Conservation (phyloP, 2,329 filamentous ascomycete species). For the Blumeria hordei region DNA sequence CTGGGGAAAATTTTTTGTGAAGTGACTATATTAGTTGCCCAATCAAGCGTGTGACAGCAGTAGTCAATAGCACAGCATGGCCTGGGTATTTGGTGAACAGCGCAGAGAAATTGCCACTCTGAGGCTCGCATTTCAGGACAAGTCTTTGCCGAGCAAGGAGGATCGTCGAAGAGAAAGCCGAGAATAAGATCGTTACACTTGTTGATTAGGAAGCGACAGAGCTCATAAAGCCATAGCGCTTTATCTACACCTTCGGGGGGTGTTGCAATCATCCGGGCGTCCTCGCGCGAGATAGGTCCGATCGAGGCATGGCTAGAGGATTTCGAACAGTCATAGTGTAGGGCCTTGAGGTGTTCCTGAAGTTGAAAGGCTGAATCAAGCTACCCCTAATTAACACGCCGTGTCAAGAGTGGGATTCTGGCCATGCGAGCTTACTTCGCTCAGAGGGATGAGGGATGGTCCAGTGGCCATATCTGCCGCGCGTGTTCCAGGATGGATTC, state of each 20-base stretch:
- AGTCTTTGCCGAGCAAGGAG: slow-evolving; percentile 67
- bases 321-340: slow-evolving; percentile 62
- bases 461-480: slow-evolving; percentile 83
- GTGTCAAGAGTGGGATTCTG: background rate
- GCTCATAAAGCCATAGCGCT: slow-evolving; percentile 89
- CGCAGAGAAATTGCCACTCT: slow-evolving; percentile 97
- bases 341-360: slow-evolving; percentile 84
- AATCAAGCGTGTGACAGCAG: slow-evolving; percentile 95
- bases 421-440: slow-evolving; percentile 36
- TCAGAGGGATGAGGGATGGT: slow-evolving; percentile 64
- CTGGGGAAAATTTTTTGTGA: slow-evolving; percentile 91
- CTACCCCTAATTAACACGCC: slow-evolving; percentile 20
- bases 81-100: slow-evolving; percentile 89
- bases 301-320: slow-evolving; percentile 30
- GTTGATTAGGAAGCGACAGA: slow-evolving; percentile 84
- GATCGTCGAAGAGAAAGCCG: slow-evolving; percentile 74
- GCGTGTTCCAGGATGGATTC: slow-evolving; percentile 81
- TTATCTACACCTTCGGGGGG: slow-evolving; percentile 64
- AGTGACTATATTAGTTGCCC: slow-evolving; percentile 84
- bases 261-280: slow-evolving; percentile 51
- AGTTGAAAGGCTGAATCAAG: slow-evolving; percentile 94
- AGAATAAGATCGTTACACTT: slow-evolving; percentile 86
- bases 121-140: slow-evolving; percentile 97
- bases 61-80: slow-evolving; percentile 97
- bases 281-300: slow-evolving; percentile 48